Conservation (phyloP, 2,329 filamentous ascomycete species). For the Phoma sp. region DNA sequence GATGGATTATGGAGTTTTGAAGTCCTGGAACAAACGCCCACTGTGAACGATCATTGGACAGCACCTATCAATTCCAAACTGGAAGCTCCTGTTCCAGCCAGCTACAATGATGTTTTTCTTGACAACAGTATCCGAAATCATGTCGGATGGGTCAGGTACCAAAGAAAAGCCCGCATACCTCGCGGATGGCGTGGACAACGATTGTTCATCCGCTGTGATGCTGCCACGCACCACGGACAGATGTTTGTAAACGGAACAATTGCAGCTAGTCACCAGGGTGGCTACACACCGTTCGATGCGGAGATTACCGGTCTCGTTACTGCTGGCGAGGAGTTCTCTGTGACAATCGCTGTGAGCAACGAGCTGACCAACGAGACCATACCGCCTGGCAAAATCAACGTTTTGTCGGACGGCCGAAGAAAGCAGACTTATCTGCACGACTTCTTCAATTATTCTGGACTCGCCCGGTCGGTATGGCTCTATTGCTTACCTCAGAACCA, state of each 20-base stretch:
- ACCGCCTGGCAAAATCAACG: background rate
- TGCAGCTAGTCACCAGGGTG: background rate
- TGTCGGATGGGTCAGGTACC: background rate
- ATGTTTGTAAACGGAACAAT: background rate
- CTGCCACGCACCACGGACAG: background rate
- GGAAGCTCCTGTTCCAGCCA: background rate
- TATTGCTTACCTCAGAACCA: background rate
- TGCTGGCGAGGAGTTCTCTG: background rate
- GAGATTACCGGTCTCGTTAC: background rate
- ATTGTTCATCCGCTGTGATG: background rate
- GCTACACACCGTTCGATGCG: background rate
- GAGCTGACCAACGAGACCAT: background rate
- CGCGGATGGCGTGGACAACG: background rate
- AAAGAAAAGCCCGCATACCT: background rate
- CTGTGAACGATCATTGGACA: background rate
- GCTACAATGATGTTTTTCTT: background rate
- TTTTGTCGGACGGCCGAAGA: background rate
- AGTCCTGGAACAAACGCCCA: background rate
- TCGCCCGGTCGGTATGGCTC: background rate
- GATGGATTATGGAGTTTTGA: background rate
- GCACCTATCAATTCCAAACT: background rate
- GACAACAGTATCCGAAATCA: background rate
- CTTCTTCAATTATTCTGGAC: slow-evolving; percentile 1
- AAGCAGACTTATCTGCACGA: background rate
- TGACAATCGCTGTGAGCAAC: background rate